Percentiles rank a stretch among this genome's conserved stretches.
These are phyloP conservation scores for Tilletia indica DNA, from an alignment of 1,284 basidiomycete genomes.

Conservation along the genomic window DNA sequence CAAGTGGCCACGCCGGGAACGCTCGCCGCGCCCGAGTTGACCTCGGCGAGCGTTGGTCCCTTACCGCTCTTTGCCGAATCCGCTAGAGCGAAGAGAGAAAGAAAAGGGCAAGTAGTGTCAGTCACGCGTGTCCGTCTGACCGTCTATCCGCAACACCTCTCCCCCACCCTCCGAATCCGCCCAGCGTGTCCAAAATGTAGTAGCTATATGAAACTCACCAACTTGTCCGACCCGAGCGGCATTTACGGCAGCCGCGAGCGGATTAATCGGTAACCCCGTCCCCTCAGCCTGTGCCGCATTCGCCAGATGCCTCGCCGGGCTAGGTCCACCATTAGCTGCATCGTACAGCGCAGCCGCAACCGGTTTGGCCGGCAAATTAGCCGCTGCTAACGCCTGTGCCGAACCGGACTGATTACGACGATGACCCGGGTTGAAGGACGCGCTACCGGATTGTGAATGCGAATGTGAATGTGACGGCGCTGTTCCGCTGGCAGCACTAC, in stretches of 20 bases:
- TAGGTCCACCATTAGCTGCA: conserved; percentile 48
- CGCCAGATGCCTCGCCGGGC: conserved; percentile 39
- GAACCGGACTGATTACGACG: conserved; percentile 39
- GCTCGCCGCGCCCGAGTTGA: neutral
- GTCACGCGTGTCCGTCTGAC: neutral
- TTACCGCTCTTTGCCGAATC: conserved; percentile 8
- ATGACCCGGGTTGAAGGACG: conserved; percentile 38
- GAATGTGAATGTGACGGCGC: conserved; percentile 1
- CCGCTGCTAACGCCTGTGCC: conserved; percentile 26
- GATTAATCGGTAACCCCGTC: conserved; percentile 12
- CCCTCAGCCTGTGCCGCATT: conserved; percentile 23
- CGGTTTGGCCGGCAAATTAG: conserved; percentile 42
- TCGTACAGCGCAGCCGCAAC: conserved; percentile 49
- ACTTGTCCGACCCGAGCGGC: conserved; percentile 10
- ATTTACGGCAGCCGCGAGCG: conserved; percentile 10
- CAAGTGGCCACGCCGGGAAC: neutral
- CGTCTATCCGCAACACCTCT: neutral
- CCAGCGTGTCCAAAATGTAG: neutral
- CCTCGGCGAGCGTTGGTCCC: conserved; percentile 2
- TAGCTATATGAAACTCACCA: neutral
- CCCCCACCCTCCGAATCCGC: neutral
- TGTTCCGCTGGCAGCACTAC: neutral
- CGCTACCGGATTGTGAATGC: conserved; percentile 26
- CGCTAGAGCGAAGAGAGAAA: neutral
- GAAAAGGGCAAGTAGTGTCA: neutral